Evolutionary conservation across 306 rosid genomes (phyloP).

Genomic region (Vachellia pachyceras): DNA sequence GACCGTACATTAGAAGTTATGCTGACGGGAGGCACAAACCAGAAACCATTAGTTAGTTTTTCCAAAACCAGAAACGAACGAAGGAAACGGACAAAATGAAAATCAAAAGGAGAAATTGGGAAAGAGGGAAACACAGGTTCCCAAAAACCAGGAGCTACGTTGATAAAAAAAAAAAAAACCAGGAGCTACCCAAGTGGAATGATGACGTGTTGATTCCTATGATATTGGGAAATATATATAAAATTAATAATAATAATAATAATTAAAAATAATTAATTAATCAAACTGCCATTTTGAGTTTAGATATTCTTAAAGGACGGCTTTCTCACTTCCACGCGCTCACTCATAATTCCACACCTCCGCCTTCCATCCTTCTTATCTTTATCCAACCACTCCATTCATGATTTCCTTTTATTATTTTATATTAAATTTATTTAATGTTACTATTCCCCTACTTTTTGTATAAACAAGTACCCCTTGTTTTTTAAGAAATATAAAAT

Average conservation of each 20-base stretch:
- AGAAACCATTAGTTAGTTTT: conserved; percentile 10
- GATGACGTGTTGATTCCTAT: conserved; percentile 15
- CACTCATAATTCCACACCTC: not conserved
- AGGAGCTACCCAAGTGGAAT: conserved; percentile 5
- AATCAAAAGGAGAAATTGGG: not conserved
- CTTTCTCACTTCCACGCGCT: not conserved
- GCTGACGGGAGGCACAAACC: not conserved
- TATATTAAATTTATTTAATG: not conserved
- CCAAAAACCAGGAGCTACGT: conserved; percentile 24
- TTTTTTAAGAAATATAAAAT: too few species aligned
- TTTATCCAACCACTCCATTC: not conserved
- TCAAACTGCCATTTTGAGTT: not conserved
- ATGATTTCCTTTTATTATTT: not conserved
- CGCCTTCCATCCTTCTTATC: not conserved
- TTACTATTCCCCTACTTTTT: too few species aligned
- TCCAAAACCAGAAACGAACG: conserved; percentile 5
- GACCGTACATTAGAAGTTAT: not conserved
- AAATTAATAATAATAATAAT: not conserved
- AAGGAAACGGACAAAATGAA: not conserved
- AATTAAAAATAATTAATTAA: not conserved
- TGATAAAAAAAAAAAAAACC: too few species aligned
- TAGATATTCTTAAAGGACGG: not conserved
- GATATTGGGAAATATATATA: not conserved
- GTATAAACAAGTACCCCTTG: too few species aligned
- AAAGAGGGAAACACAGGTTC: not conserved